Percentiles rank a stretch among this genome's conserved stretches.
These are phyloP conservation scores for Neonectria faginata DNA, from an alignment of 2,329 filamentous ascomycete genomes.

Conservation along the genomic window DNA sequence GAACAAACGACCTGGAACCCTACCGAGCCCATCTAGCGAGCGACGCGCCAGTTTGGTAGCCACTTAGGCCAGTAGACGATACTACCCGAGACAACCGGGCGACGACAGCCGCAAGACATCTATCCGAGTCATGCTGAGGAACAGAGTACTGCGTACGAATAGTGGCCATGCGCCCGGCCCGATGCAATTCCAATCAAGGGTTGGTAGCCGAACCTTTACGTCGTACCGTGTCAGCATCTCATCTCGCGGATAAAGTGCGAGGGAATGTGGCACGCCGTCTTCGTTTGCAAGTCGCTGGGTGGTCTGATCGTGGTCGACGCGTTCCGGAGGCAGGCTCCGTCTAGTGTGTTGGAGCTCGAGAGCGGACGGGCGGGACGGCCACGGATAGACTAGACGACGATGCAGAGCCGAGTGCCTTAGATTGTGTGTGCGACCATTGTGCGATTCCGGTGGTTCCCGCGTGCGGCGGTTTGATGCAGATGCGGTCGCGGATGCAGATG, in stretches of 20 bases:
- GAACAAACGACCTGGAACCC: background rate
- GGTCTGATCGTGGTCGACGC: background rate
- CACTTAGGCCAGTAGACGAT: background rate
- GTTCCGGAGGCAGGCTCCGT: background rate
- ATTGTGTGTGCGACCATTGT: background rate
- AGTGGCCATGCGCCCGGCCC: background rate
- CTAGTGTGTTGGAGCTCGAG: background rate
- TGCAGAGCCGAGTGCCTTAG: background rate
- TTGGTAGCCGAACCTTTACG: background rate
- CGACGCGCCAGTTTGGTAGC: background rate
- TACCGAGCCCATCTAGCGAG: constrained; percentile 4
- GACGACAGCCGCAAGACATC: constrained; percentile 4
- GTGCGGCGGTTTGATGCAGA: background rate
- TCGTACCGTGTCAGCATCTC: background rate
- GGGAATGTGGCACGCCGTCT: background rate
- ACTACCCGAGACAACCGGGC: constrained; percentile 8
- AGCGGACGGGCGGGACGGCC: background rate
- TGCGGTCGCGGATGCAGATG: background rate
- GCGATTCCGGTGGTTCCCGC: constrained; percentile 10
- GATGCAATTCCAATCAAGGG: background rate
- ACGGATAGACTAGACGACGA: constrained; percentile 10
- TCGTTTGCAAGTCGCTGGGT: background rate
- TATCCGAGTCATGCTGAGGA: background rate
- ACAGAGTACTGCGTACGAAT: too few relatives aligned
- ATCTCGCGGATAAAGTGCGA: background rate